Evolutionary conservation across 371 early-diverging fungal genomes (phyloP).

Genomic region (Lichtheimia hyalospora): DNA sequence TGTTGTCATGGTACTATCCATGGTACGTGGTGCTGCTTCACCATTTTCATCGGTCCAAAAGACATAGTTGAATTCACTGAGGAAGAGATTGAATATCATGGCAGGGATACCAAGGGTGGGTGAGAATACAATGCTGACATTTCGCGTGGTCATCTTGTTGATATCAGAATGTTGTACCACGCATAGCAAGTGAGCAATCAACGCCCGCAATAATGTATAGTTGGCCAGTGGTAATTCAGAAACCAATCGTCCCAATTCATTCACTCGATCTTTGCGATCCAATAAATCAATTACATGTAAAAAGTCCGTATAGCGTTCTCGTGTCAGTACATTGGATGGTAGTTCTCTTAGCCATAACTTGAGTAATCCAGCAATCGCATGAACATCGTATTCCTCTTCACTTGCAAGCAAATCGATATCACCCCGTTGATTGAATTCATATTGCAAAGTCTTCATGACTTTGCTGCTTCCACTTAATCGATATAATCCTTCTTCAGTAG

Average conservation of each 20-base stretch:
- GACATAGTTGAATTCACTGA: constrained; percentile 68
- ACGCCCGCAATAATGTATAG: constrained; percentile 59
- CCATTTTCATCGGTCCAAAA: constrained; percentile 55
- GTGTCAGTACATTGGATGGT: constrained; percentile 74
- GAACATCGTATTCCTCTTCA: constrained; percentile 69
- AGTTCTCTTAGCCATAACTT: constrained; percentile 85
- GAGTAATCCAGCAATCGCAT: constrained; percentile 82
- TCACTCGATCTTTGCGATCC: constrained; percentile 61
- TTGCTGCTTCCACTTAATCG: constrained; percentile 81
- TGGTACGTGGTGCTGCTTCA: constrained; percentile 10
- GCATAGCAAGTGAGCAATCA: constrained; percentile 65
- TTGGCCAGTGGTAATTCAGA: constrained; percentile 59
- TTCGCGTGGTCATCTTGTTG: constrained; percentile 77
- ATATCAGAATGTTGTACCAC: constrained; percentile 61
- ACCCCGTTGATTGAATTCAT: constrained; percentile 76
- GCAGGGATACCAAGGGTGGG: constrained; percentile 73
- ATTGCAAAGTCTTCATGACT: constrained; percentile 73
- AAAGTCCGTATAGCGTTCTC: constrained; percentile 69
- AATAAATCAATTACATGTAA: constrained; percentile 63
- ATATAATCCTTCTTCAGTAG: constrained; percentile 93
- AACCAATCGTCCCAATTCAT: constrained; percentile 59
- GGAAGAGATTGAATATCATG: constrained; percentile 65
- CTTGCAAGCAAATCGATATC: constrained; percentile 61
- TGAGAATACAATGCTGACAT: constrained; percentile 76
- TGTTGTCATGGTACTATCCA: constrained; percentile 1